Evolutionary conservation across 1,139 yeast genomes (phyloP).

Genomic region (Zygoascus meyerae): DNA sequence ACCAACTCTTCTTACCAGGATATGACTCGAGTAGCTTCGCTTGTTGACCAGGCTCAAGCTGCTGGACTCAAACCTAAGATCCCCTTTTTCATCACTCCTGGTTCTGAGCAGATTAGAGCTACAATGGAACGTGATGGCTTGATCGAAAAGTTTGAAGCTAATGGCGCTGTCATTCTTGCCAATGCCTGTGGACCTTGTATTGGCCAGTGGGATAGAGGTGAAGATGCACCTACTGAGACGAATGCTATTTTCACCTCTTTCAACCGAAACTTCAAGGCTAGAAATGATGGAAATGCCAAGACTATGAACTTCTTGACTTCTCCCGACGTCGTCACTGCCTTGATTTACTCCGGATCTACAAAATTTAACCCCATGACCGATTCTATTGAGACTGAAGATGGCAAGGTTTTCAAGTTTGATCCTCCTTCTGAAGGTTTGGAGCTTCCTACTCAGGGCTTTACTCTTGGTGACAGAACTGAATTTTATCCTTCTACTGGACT

Average conservation of each 20-base stretch:
- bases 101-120: constrained; percentile 98
- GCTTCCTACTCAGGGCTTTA: constrained; percentile 86
- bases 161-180: constrained; percentile 93
- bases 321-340: constrained; percentile 95
- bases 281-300: constrained; percentile 98
- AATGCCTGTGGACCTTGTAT: constrained; percentile 99
- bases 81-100: constrained; percentile 93
- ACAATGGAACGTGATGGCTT: constrained; percentile 97
- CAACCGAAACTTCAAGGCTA: constrained; percentile 98
- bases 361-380: constrained; percentile 98
- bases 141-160: constrained; percentile 80
- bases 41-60: constrained; percentile 81
- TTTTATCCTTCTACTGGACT: constrained; percentile 57
- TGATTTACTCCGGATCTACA: constrained; percentile 94
- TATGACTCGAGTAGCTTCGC: constrained; percentile 95
- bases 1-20: constrained; percentile 99
- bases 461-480: constrained; percentile 63
- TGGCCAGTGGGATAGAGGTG: constrained; percentile 96
- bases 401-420: constrained; percentile 89
- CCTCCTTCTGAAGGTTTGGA: constrained; percentile 82
- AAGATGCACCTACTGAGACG: constrained; percentile 80
- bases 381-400: constrained; percentile 86
- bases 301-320: constrained; percentile 98
- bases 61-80: constrained; percentile 91
- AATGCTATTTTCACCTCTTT: constrained; percentile 97